Conservation (phyloP, 495 filamentous ascomycete genomes). For the Talaromyces nanjingensis region DNA sequence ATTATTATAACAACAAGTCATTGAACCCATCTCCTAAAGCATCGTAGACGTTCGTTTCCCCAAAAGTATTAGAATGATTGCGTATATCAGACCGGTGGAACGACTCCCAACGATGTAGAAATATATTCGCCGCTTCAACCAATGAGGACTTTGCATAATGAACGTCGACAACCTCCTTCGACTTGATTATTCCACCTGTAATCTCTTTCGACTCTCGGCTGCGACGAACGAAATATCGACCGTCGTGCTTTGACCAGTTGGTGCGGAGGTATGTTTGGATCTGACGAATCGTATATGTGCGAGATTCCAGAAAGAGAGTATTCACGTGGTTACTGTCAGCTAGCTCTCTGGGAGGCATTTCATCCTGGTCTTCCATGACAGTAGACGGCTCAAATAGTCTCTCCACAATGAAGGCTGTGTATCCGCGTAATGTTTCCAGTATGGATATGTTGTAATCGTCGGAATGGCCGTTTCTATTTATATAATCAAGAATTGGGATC, state of each 20-base stretch:
- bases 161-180: conserved; percentile 13
- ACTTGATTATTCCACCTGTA: conserved; percentile 15
- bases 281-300: conserved; percentile 25
- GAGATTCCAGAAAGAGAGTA: conserved; percentile 21
- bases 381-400: conserved; percentile 13
- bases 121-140: conserved; percentile 14
- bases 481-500: conserved; percentile 47
- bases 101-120: conserved; percentile 13
- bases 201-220: conserved; percentile 30
- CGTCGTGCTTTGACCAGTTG: conserved; percentile 31
- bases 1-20: not conserved
- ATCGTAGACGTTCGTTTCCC: not conserved
- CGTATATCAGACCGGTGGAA: conserved; percentile 12
- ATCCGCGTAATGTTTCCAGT: conserved; percentile 26
- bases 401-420: conserved; percentile 23
- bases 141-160: conserved; percentile 19
- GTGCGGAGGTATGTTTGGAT: conserved; percentile 29
- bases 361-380: not conserved
- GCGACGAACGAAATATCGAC: conserved; percentile 34
- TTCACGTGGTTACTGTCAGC: not conserved
- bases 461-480: conserved; percentile 28
- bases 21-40: not conserved
- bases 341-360: not conserved
- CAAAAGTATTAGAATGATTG: not conserved
- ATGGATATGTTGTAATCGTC: conserved; percentile 17